Conservation (phyloP, 257 asterid genomes). For the Nicotiana undulata region DNA sequence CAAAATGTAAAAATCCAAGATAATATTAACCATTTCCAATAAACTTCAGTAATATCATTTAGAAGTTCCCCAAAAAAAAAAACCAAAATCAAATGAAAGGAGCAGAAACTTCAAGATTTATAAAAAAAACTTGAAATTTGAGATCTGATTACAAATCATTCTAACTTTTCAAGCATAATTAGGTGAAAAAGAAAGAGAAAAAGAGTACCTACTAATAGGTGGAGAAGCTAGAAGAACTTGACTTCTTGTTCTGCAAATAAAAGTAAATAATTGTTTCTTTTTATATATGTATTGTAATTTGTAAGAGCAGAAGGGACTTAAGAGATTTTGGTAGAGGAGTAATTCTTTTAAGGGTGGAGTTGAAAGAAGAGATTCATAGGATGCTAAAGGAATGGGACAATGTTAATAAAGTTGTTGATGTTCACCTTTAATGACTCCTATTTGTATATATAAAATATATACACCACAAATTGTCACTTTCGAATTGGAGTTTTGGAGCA, state of each 20-base stretch:
- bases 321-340: neutral
- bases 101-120: neutral
- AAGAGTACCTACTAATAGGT: neutral
- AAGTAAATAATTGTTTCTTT: no score
- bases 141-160: neutral
- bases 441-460: no score
- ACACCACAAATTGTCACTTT: no score
- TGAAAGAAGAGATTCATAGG: constrained; percentile 1
- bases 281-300: neutral
- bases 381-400: neutral
- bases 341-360: neutral
- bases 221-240: neutral
- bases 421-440: constrained; percentile 1
- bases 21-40: neutral
- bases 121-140: neutral
- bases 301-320: neutral
- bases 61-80: neutral
- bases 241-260: neutral
- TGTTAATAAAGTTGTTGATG: constrained; percentile 6
- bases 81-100: neutral
- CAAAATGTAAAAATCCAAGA: neutral
- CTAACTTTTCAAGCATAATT: neutral
- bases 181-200: neutral
- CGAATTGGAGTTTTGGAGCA: no score
- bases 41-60: neutral